Evolutionary conservation across 139 green algal genomes (phyloP), one percentile per base, ranked within the genome.

Genomic region (Edaphochlamys debaryana): DNA sequence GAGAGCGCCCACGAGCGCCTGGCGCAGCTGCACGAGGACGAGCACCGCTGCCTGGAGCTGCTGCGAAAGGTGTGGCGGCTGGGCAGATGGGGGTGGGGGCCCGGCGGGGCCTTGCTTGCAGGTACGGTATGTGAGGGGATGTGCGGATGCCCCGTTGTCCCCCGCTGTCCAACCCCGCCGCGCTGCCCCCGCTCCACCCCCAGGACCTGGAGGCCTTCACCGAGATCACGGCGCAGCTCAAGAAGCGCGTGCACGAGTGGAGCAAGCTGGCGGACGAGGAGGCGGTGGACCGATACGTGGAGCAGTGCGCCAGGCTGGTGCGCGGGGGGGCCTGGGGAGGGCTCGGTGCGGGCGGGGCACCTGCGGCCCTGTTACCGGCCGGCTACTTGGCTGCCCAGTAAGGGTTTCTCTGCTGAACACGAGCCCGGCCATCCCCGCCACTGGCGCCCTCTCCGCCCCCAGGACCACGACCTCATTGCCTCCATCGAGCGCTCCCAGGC

Each of bases 251-350:
- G 58, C 27, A 1, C 41, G 81, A 74, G 63, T 79, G 81, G 70
- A 34, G 68, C 42, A 42, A 36, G 19, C 6, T 50, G 11, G 41
- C 64, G 32, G 67, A 82, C 60, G 81, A 87, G 72, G 56, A 48
- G 22, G 29, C 63, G 7, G 72, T 73, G 37, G 72, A 83, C 40
- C 54, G 75, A 25, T 83, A 87, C 41, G 83, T 87, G 54, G 64
- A 63, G n/a, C 38, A 56, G 67, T 60, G 63, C 48, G 54, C 34
- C 23, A 42, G 54, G 30, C 74, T 76, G 71, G 80, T 66, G 36
- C 25, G 56, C n/a, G n/a, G n/a, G n/a, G n/a, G n/a, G n/a, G n/a
- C n/a, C n/a, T 54, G n/a, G 29, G 19, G 60, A 27, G 15, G 41
- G 41, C 29, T 41, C 17, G 69, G 66, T 3, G 37, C 37, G 66